Evolutionary conservation across 176 grass and related monocot genomes (phyloP), one percentile per base, ranked within the genome.

Genomic region (Microstegium vimineum): DNA sequence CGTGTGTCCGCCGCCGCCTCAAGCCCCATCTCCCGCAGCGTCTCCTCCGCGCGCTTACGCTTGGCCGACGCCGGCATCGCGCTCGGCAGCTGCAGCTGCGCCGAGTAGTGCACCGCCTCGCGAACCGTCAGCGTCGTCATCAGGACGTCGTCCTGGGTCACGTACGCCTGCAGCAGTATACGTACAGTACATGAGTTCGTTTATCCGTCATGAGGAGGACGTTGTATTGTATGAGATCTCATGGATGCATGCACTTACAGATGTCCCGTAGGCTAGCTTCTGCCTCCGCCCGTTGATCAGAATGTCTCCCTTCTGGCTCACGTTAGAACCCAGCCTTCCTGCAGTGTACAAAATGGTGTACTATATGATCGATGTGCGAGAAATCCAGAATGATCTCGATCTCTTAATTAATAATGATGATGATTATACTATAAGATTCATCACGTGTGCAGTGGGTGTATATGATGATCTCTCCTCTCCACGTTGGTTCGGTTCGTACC

Each of bases 141-240:
- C 66, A 98, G 82, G 26, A 98, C 89, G 36, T 98, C 96, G 30
- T 98, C 96, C 90, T 98, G 93, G 7, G 90, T 98, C 66, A 98
- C 96, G 83, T 98, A 95, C 17, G 96, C 96, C 92, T 93, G 67
- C 66, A 14, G 15, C n/a, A n/a, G 16, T 14, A 9, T 17, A 47
- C 4, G 0, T 47, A 17, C 3, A 7, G n/a, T n/a, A n/a, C n/a
- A n/a, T n/a, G n/a, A n/a, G n/a, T n/a, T n/a, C n/a, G n/a, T n/a
- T n/a, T n/a, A n/a, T n/a, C n/a, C n/a, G n/a, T n/a, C n/a, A n/a
- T n/a, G n/a, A n/a, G n/a, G n/a, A n/a, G n/a, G n/a, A n/a, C n/a
- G n/a, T n/a, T n/a, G n/a, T n/a, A n/a, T n/a, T n/a, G n/a, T n/a
- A n/a, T n/a, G n/a, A n/a, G n/a, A n/a, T 47, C 45, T 15, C 3